These are phyloP conservation scores for Citrus cavaleriei DNA, from an alignment of 345 rosid species.

Conservation along the genomic window DNA sequence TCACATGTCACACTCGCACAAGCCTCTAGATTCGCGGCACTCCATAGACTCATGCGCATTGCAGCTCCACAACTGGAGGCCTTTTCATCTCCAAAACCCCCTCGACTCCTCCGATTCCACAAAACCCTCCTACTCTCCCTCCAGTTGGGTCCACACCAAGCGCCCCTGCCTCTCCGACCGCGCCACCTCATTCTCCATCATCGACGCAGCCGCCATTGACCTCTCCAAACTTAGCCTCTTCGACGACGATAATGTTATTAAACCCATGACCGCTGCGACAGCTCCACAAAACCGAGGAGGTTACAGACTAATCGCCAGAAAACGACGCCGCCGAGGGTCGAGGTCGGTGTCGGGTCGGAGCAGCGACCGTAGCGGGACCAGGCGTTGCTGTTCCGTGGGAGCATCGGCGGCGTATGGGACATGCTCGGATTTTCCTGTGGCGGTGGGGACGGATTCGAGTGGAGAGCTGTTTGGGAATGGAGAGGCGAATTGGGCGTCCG, in stretches of 20 bases:
- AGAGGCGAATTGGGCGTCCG: constrained; percentile 84
- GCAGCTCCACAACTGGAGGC: constrained; percentile 91
- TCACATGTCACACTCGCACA: constrained; percentile 41
- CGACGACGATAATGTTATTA: constrained; percentile 47
- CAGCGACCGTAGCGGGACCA: constrained; percentile 86
- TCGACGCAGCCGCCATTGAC: constrained; percentile 51
- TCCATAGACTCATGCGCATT: constrained; percentile 75
- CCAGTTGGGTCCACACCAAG: constrained; percentile 37
- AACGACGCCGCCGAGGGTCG: constrained; percentile 83
- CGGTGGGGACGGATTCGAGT: constrained; percentile 90
- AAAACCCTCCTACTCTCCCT: constrained; percentile 26
- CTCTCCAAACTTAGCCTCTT: constrained; percentile 67
- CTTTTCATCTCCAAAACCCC: constrained; percentile 52
- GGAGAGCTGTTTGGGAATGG: constrained; percentile 84
- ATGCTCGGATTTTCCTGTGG: constrained; percentile 87
- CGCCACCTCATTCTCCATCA: constrained; percentile 67
- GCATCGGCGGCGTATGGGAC: constrained; percentile 78
- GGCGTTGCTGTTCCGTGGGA: constrained; percentile 84
- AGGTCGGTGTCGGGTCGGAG: constrained; percentile 90
- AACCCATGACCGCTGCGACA: constrained; percentile 19
- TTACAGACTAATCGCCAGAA: constrained; percentile 50
- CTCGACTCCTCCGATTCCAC: constrained; percentile 41
- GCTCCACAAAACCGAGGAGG: constrained; percentile 28
- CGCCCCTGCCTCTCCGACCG: constrained; percentile 97
- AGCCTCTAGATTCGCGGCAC: constrained; percentile 49